Base-by-base conservation (phyloP, 225 moss, liverwort and hornwort genomes). In the Pseudoscleropodium purum region DNA sequence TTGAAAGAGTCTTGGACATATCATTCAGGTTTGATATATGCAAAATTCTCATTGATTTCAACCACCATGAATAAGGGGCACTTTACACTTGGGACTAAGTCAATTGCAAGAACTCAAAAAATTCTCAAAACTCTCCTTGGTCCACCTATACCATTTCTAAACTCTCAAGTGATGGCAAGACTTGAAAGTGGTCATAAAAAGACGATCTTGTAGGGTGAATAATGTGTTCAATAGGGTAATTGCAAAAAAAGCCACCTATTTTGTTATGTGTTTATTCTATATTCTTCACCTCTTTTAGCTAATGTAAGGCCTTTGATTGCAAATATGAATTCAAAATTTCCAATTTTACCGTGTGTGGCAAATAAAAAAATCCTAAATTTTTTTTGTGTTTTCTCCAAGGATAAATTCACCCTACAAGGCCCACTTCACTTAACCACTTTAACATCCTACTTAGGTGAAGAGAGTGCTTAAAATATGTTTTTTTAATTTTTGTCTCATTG, bases 331-430 rank as follows among this genome's bases (percentile, higher is more conserved):
- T 67, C 67, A 66, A 65, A 33, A 65, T 18, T 65, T 34, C 5
- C 4, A 65, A 65, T 33, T 65, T 65, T 18, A 34, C 18, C 18
- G 18, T 36, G 5, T 10, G 10, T 67, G 6, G 36, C 5, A 67
- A 34, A 67, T 67, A 36, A 10, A 36, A 67, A 67, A 67, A 9
- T 47, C n/a, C n/a, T 47, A 47, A 47, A 45, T 9, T 9, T 47
- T 36, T 66, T 1, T 0, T 15, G 1, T 29, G 9, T 17, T 18
- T 66, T 66, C 0, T 0, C 4, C 4, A 66, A 1, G 10, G 36
- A 1, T 34, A 66, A 66, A 66, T 19, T 36, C 19, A 36, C 3
- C 67, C 0, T 67, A 2, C 11, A 6, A 0, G 10, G 11, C 10
- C 67, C 11, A 36, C 20, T 67, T 36, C 2, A 3, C 11, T 20